phyloP scores from a whole-genome alignment of 2,329 filamentous ascomycete species.

The Rhexocercosporidium sp. region DNA sequence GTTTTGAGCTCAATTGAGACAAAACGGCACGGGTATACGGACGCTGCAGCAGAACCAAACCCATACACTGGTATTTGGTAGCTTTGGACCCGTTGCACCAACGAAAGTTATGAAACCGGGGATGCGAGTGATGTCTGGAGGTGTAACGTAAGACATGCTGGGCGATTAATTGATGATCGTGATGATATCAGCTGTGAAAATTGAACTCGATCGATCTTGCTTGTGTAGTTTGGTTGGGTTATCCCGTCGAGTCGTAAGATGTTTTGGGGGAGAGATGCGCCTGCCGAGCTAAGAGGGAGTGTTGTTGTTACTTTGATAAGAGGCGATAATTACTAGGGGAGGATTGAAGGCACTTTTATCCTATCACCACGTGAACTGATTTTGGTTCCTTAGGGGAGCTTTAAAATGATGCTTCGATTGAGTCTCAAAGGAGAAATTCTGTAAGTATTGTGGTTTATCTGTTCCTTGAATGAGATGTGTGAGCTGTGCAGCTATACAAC shows the following conservation, averaged over 20 bases:
- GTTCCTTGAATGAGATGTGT: too few relatives aligned
- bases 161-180: neutral
- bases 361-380: neutral
- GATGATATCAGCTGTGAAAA: too few relatives aligned
- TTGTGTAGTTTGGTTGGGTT: neutral
- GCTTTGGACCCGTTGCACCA: neutral
- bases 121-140: neutral
- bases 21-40: neutral
- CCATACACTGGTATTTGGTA: neutral
- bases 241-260: neutral
- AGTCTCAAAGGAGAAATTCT: too few relatives aligned
- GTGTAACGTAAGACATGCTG: neutral
- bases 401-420: too few relatives aligned
- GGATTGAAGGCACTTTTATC: neutral
- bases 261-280: neutral
- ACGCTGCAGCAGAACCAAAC: slow-evolving; percentile 3
- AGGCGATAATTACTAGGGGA: neutral
- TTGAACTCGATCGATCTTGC: neutral
- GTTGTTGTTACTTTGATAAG: neutral
- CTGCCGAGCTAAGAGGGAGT: neutral
- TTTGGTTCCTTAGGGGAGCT: too few relatives aligned
- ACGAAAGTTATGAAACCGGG: neutral
- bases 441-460: too few relatives aligned
- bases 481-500: too few relatives aligned
- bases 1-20: neutral